Base-by-base conservation (phyloP, 2,329 filamentous ascomycete genomes). In the Monascus ruber region DNA sequence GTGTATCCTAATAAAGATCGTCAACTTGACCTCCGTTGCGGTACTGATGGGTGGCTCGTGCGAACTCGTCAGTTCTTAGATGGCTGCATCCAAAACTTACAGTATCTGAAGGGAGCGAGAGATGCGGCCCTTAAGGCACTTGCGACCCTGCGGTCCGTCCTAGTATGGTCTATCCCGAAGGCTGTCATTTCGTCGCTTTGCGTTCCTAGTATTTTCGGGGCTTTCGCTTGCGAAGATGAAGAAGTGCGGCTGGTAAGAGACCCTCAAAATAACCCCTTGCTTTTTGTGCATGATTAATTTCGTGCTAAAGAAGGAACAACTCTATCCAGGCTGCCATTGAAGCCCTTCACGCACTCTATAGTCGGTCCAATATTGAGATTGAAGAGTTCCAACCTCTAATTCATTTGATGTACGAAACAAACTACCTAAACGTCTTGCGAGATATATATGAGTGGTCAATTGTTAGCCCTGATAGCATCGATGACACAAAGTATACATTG, bases 401-500 rank as follows among this genome's bases (percentile, higher is more conserved):
- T 37, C 81, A 79, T 48, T 81, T 85, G 38, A 83, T 91, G 70
- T 93, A 87, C 54, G 76, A 76, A 44, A 69, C 72, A n/a, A 71
- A 78, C 41, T 83, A 80, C 45, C 74, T 94, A 33, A 71, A 74
- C 31, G 71, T 93, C 5, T 77, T 88, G 49, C 76, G 74, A 45
- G 76, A 79, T 42, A 71, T 94, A 8, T 87, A 85, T 52, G 77
- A 82, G 45, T 91, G 85, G 83, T 85, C 85, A 4, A 64, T 78
- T 7, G 80, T 89, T 33, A 82, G 87, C 47, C 76, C 85, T 3
- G 76, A 85, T 42, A 82, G 94, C 50, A 78, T 94, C 42, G 85
- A 95, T 48, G 86, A 94, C 53, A 81, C 87, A 54, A 93, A 87
- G 57, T 96, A 98, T 58, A 79, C 85, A 40, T 79, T 95, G 49